Percentiles rank a stretch among this genome's conserved stretches.
These are phyloP conservation scores for Pascua guehoae DNA, from an alignment of 1,284 basidiomycete species.

Conservation along the genomic window DNA sequence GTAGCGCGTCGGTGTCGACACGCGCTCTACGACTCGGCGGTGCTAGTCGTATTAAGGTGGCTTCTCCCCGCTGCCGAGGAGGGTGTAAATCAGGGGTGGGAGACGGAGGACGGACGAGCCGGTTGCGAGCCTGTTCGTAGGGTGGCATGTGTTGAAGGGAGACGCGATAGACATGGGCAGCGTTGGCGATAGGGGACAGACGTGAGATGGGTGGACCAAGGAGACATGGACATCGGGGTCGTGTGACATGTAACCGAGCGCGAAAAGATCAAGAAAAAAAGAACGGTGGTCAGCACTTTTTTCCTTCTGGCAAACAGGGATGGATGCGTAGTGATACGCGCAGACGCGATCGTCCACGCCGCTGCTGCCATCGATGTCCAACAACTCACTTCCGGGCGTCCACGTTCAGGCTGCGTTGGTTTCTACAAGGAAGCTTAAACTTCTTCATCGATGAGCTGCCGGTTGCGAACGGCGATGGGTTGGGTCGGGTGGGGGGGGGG, in stretches of 20 bases:
- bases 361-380: background rate
- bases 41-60: constrained; percentile 44
- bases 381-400: constrained; percentile 33
- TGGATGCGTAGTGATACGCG: background rate
- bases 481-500: no score
- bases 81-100: constrained; percentile 42
- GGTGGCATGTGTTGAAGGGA: constrained; percentile 1
- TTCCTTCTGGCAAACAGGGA: background rate
- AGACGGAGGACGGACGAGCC: constrained; percentile 40
- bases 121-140: constrained; percentile 30
- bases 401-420: constrained; percentile 30
- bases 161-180: background rate
- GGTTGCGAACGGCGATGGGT: no score
- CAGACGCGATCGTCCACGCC: background rate
- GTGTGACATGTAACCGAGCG: background rate
- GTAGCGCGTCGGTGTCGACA: background rate
- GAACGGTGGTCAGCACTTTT: background rate
- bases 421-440: constrained; percentile 46
- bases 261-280: background rate
- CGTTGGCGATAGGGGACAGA: background rate
- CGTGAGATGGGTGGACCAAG: background rate
- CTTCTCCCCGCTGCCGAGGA: constrained; percentile 44
- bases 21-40: constrained; percentile 2
- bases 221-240: background rate
- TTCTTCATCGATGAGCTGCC: constrained; percentile 28